Conservation (phyloP, 805 yeast genomes). For the Yarrowia sp. region DNA sequence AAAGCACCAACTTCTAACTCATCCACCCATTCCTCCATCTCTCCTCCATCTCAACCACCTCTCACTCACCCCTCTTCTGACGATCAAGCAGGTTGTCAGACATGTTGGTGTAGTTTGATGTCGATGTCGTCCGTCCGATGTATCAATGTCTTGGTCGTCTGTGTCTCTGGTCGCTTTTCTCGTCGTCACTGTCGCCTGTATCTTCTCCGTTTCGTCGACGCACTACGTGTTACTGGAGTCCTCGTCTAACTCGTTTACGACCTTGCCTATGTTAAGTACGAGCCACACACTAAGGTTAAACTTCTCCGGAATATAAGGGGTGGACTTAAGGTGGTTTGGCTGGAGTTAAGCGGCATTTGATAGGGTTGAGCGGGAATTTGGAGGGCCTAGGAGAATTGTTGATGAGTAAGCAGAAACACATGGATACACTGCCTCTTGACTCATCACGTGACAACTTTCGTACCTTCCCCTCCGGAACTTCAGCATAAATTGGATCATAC, state of each 20-base stretch:
- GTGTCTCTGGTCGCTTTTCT: background rate
- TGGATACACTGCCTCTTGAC: background rate
- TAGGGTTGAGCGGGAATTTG: conserved; percentile 9
- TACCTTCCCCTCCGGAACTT: too few relatives aligned
- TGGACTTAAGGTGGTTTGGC: conserved; percentile 31
- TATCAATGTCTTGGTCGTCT: background rate
- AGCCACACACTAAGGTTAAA: conserved; percentile 12
- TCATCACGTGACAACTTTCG: background rate
- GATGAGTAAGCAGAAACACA: too few relatives aligned
- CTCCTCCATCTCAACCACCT: background rate
- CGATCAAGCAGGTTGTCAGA: conserved; percentile 36
- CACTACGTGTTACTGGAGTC: background rate
- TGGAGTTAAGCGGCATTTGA: conserved; percentile 37
- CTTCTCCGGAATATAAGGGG: conserved; percentile 35
- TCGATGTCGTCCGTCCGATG: background rate
- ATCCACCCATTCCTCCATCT: background rate
- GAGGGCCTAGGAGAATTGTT: too few relatives aligned
- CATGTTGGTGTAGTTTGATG: conserved; percentile 5
- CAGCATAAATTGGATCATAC: too few relatives aligned
- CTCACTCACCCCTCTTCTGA: conserved; percentile 35
- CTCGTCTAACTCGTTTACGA: conserved; percentile 24
- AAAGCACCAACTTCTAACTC: too few relatives aligned
- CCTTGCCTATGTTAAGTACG: conserved; percentile 20
- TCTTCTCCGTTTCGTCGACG: background rate
- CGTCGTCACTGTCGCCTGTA: too few relatives aligned